These are phyloP conservation scores for Colletotrichum sublineola DNA, from an alignment of 2,329 filamentous ascomycete species.

Conservation along the genomic window DNA sequence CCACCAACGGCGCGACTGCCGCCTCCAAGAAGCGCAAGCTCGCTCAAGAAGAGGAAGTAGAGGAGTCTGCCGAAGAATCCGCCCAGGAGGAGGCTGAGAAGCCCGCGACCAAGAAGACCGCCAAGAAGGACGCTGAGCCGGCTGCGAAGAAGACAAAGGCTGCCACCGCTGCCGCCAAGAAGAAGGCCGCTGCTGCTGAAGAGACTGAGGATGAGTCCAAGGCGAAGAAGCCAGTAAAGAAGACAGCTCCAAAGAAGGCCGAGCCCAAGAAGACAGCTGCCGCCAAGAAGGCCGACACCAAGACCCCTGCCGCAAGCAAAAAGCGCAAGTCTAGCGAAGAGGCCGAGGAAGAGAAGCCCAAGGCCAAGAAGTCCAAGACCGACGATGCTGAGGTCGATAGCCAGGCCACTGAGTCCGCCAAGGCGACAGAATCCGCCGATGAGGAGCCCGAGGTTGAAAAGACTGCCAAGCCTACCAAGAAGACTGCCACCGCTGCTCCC, in stretches of 20 bases:
- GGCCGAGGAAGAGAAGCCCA: slow-evolving; percentile 43
- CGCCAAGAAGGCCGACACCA: slow-evolving; percentile 54
- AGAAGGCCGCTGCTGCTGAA: slow-evolving; percentile 64
- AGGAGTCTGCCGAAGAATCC: slow-evolving; percentile 19
- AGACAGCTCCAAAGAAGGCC: slow-evolving; percentile 45
- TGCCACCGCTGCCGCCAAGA: slow-evolving; percentile 36
- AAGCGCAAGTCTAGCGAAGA: slow-evolving; percentile 43
- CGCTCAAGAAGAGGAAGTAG: slow-evolving; percentile 22
- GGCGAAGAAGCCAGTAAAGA: slow-evolving; percentile 59
- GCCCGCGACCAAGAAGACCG: slow-evolving; percentile 32
- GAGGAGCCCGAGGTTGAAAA: slow-evolving; percentile 36
- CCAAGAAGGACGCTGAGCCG: slow-evolving; percentile 53
- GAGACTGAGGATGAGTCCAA: slow-evolving; percentile 44
- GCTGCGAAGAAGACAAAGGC: slow-evolving; percentile 38
- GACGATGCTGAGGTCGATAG: slow-evolving; percentile 37
- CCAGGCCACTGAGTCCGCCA: slow-evolving; percentile 39
- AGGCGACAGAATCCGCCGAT: slow-evolving; percentile 28
- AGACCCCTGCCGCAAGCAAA: slow-evolving; percentile 40
- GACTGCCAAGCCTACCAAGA: slow-evolving; percentile 42
- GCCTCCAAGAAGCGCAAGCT: slow-evolving; percentile 42
- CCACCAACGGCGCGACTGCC: slow-evolving; percentile 45
- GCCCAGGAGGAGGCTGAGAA: slow-evolving; percentile 21
- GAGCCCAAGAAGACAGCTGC: slow-evolving; percentile 60
- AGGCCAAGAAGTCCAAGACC: slow-evolving; percentile 44
- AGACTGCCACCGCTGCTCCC: slow-evolving; percentile 35